Conservation (phyloP, 345 rosid genomes). For the Aquilaria malaccensis region DNA sequence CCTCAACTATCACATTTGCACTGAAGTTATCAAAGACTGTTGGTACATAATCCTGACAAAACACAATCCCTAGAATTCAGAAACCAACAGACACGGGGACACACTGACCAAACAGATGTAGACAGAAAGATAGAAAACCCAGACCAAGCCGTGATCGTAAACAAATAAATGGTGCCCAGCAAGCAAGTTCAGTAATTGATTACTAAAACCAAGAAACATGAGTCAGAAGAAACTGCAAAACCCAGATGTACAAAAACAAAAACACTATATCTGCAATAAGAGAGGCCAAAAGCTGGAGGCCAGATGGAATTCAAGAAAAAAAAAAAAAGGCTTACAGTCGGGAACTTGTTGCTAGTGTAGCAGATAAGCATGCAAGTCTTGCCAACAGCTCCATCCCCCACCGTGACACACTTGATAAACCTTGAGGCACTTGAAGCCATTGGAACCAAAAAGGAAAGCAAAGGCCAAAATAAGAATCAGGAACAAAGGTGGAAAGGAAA, state of each 20-base stretch:
- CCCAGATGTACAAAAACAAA: constrained; percentile 29
- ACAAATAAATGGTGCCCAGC: not conserved
- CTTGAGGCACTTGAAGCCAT: constrained; percentile 69
- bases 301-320: constrained; percentile 8
- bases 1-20: constrained; percentile 93
- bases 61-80: constrained; percentile 14
- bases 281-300: constrained; percentile 5
- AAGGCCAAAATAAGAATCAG: not conserved
- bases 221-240: constrained; percentile 34
- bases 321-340: constrained; percentile 43
- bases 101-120: not conserved
- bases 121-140: constrained; percentile 3
- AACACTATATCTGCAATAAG: not conserved
- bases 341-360: constrained; percentile 82
- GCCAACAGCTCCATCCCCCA: constrained; percentile 87
- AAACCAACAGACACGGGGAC: not conserved
- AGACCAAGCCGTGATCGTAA: constrained; percentile 2
- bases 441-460: constrained; percentile 13
- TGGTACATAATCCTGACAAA: constrained; percentile 86
- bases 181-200: constrained; percentile 5
- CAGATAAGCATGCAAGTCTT: constrained; percentile 88
- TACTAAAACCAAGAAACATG: constrained; percentile 2
- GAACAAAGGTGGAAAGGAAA: constrained; percentile 1
- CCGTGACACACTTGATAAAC: constrained; percentile 84
- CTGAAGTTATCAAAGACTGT: constrained; percentile 97